phyloP scores from a whole-genome alignment of 2,329 filamentous ascomycete species.

The Tolypocladium pustulatum region DNA sequence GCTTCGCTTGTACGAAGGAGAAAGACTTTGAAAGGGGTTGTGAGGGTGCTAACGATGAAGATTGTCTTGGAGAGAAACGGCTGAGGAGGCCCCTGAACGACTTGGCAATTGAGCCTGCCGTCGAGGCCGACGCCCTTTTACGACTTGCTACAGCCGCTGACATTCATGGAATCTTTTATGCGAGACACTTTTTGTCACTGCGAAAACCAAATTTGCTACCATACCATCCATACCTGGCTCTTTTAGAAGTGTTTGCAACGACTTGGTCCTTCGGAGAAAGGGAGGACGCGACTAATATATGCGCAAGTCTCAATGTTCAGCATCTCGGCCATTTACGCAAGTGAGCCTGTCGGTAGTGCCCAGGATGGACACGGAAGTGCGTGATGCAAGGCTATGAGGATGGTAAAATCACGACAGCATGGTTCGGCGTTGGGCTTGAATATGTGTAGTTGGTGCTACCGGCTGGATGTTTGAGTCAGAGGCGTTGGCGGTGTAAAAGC shows the following conservation, averaged over 20 bases:
- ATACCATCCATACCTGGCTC: neutral
- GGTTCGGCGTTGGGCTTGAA: neutral
- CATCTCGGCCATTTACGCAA: neutral
- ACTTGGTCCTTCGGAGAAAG: neutral
- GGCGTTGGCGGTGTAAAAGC: neutral
- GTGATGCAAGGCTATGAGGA: neutral
- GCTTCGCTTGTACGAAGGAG: neutral
- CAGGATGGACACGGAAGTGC: neutral
- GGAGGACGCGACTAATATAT: neutral
- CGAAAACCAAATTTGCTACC: neutral
- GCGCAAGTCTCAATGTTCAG: neutral
- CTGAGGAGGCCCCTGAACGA: neutral
- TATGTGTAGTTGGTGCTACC: neutral
- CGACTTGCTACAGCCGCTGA: neutral
- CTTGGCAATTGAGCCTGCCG: neutral
- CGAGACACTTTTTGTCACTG: neutral
- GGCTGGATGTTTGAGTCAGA: neutral
- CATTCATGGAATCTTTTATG: neutral
- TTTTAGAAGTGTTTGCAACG: neutral
- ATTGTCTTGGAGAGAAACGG: neutral
- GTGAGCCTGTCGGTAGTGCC: neutral
- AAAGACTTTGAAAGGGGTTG: neutral
- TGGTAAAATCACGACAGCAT: neutral
- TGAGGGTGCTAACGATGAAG: neutral
- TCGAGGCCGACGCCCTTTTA: neutral